These are phyloP conservation scores for Orobanche coerulescens DNA, from an alignment of 257 asterid genomes.

Conservation along the genomic window DNA sequence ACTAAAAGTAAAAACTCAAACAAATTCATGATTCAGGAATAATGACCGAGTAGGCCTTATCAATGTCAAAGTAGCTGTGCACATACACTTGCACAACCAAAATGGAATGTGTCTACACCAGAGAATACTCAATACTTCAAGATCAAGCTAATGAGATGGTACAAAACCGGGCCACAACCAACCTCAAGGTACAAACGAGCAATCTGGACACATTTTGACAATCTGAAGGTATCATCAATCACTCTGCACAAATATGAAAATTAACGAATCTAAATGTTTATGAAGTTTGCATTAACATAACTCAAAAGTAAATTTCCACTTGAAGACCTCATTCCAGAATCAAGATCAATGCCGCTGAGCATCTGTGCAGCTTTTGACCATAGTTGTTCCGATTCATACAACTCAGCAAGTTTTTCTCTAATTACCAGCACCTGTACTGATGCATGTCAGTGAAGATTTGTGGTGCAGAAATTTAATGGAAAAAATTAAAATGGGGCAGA, in stretches of 20 bases:
- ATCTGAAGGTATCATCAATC: conserved; percentile 81
- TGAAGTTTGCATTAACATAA: conserved; percentile 6
- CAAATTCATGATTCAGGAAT: background rate
- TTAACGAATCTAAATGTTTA: conserved; percentile 5
- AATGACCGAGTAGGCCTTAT: background rate
- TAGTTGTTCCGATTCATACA: conserved; percentile 85
- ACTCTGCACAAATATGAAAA: conserved; percentile 47
- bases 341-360: conserved; percentile 98
- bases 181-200: conserved; percentile 98
- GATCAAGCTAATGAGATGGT: background rate
- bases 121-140: background rate
- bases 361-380: conserved; percentile 99
- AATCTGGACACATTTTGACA: conserved; percentile 91
- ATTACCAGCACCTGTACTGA: conserved; percentile 67
- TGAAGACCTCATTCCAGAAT: conserved; percentile 92
- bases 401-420: conserved; percentile 87
- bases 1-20: background rate
- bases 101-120: background rate
- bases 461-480: conserved; percentile 8
- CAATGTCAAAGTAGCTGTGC: conserved; percentile 1
- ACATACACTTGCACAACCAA: conserved; percentile 1
- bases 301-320: conserved; percentile 1
- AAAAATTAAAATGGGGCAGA: background rate
- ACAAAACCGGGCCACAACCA: conserved; percentile 12
- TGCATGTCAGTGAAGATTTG: conserved; percentile 7